phyloP scores from a whole-genome alignment of 176 grass and related monocot species.

The Triticum aestivum region IWGSC_CS_RefSeq_v2.1 NC_057798.1:733063679-733064178 shows the following conservation, averaged over 20 bases:
- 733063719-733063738: slow-evolving; percentile 15
- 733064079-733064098: background rate
- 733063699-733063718: slow-evolving; percentile 12
- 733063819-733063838: slow-evolving; percentile 5
- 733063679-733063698: background rate
- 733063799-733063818: slow-evolving; percentile 12
- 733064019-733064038: background rate
- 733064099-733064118: background rate
- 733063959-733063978: slow-evolving; percentile 13
- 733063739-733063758: slow-evolving; percentile 6
- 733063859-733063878: slow-evolving; percentile 77
- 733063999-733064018: slow-evolving; percentile 4
- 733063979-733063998: slow-evolving; percentile 6
- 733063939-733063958: background rate
- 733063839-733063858: slow-evolving; percentile 62
- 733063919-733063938: slow-evolving; percentile 56
- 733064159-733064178: background rate
- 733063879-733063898: slow-evolving; percentile 79
- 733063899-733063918: slow-evolving; percentile 72
- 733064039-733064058: background rate
- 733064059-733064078: background rate
- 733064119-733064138: background rate
- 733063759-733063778: background rate
- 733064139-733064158: background rate
- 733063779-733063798: slow-evolving; percentile 1